A percentile compares a stretch with the other conserved stretches of the same genome.
These are phyloP conservation scores for Pseudozyma tsukubaensis DNA, from an alignment of 1,284 basidiomycete genomes.

Conservation along the genomic window DNA sequence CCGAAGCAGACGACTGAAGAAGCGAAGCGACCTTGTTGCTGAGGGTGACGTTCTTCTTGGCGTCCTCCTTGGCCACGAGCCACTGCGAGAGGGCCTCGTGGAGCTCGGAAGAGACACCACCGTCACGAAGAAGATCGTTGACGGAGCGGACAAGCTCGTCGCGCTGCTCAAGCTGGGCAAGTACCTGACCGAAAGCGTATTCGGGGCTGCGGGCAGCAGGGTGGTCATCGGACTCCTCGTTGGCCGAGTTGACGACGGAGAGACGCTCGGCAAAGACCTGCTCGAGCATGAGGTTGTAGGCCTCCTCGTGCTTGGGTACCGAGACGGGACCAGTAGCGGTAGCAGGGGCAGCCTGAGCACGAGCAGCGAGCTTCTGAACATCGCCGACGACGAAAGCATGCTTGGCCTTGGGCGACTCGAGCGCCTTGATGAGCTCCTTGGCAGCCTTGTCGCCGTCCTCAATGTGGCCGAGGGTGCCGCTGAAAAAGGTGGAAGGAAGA, in stretches of 20 bases:
- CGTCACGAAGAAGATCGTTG: slow-evolving; percentile 47
- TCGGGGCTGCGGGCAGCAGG: slow-evolving; percentile 83
- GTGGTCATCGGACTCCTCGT: slow-evolving; percentile 53
- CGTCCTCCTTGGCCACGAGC: slow-evolving; percentile 50
- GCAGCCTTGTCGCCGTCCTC: slow-evolving; percentile 53
- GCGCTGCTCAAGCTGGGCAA: slow-evolving; percentile 75
- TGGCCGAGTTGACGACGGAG: slow-evolving; percentile 78
- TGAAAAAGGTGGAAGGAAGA: slow-evolving; percentile 53
- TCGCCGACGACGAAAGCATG: slow-evolving; percentile 68
- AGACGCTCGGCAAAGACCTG: slow-evolving; percentile 86
- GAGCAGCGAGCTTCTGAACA: slow-evolving; percentile 67
- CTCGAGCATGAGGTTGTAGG: slow-evolving; percentile 88
- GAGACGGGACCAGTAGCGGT: slow-evolving; percentile 35
- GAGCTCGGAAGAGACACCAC: slow-evolving; percentile 54
- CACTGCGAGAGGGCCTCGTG: slow-evolving; percentile 58
- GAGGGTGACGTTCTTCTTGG: slow-evolving; percentile 45
- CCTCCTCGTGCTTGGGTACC: slow-evolving; percentile 85
- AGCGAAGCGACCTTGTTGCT: slow-evolving; percentile 52
- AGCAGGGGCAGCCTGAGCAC: slow-evolving; percentile 56
- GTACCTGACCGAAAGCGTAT: slow-evolving; percentile 90
- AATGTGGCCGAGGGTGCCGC: slow-evolving; percentile 57
- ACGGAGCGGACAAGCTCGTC: slow-evolving; percentile 61
- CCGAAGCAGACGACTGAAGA: slow-evolving; percentile 75
- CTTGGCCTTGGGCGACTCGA: slow-evolving; percentile 40
- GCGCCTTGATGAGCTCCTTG: slow-evolving; percentile 48